Evolutionary conservation across 371 early-diverging fungal genomes (phyloP), one percentile per base, ranked within the genome.

Genomic region (Amoeboaphelidium protococcarum): DNA sequence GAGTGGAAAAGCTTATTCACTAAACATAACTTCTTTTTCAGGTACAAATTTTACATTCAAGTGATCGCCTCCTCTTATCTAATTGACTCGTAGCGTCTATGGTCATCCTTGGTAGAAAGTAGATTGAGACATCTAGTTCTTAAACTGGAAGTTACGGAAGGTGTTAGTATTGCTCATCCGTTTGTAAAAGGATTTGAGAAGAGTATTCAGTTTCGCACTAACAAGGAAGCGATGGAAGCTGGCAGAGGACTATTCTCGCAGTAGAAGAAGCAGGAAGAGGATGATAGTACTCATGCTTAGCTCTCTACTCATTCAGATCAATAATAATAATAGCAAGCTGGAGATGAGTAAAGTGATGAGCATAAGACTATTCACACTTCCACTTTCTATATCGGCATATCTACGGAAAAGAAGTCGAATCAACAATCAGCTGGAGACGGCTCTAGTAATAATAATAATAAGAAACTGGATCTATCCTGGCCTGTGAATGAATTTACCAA

Each of bases 11-110:
- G 66, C 26, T 57, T 99, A 25, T 96, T 97, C 65, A 72, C 69
- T 26, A 76, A 78, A 52, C 67, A 76, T 52, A 80, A 83, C 53
- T 98, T 96, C 53, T 99, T 98, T 66, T 59, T 63, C 31, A 63
- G 67, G 4, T 95, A 95, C 65, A 77, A 76, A 52, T 74, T 79
- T 52, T 99, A 94, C 64, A 63, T 98, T 23, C 85, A 88, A 58
- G 71, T 98, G 20, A 74, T 85, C 42, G 79, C 79, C 0, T 73
- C 75, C 13, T 76, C 86, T 0, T 61, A 69, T 49, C 61, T 76
- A 2, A 61, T 69, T 47, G 89, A 86, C n/a, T 52, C 61, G 3
- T 84, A 85, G 47, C 54, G 79, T 45, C 66, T 64, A 47, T 80
- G 86, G 76, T 74, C 57, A 4, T 44, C 98, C 42, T 68, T 85